Evolutionary conservation across 768 basidiomycete genomes (phyloP).

Genomic region (Lactifluus hygrophoroides): DNA sequence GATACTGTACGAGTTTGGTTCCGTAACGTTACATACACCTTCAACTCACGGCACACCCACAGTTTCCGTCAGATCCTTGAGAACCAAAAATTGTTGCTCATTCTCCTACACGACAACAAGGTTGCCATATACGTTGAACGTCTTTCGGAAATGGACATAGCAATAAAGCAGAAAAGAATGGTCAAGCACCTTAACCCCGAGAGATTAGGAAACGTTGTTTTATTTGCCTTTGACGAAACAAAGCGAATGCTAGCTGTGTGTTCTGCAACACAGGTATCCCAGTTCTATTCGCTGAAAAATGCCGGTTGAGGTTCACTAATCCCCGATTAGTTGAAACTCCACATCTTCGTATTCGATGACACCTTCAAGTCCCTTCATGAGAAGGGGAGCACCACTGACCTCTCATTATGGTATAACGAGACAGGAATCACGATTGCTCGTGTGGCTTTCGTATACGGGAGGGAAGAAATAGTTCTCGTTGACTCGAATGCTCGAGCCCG

Average conservation of each 20-base stretch:
- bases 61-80: slow-evolving; percentile 16
- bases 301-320: not conserved
- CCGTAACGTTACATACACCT: not conserved
- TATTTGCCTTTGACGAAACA: slow-evolving; percentile 44
- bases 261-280: slow-evolving; percentile 32
- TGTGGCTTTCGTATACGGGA: slow-evolving; percentile 39
- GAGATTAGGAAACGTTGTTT: slow-evolving; percentile 37
- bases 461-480: too few species aligned
- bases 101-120: not conserved
- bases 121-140: slow-evolving; percentile 13
- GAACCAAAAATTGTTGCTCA: slow-evolving; percentile 4
- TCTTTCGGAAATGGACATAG: not conserved
- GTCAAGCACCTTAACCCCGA: slow-evolving; percentile 30
- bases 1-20: not conserved
- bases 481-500: too few species aligned
- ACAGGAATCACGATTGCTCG: slow-evolving; percentile 25
- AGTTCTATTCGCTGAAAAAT: not conserved
- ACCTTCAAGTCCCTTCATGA: slow-evolving; percentile 33
- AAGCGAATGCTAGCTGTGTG: slow-evolving; percentile 43
- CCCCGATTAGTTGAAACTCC: slow-evolving; percentile 27
- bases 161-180: not conserved
- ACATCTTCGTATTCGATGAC: slow-evolving; percentile 44
- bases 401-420: slow-evolving; percentile 36
- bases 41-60: not conserved
- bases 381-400: slow-evolving; percentile 33